phyloP scores from a whole-genome alignment of 352 stramenopile genomes.

The Saprolegnia diclina region DNA sequence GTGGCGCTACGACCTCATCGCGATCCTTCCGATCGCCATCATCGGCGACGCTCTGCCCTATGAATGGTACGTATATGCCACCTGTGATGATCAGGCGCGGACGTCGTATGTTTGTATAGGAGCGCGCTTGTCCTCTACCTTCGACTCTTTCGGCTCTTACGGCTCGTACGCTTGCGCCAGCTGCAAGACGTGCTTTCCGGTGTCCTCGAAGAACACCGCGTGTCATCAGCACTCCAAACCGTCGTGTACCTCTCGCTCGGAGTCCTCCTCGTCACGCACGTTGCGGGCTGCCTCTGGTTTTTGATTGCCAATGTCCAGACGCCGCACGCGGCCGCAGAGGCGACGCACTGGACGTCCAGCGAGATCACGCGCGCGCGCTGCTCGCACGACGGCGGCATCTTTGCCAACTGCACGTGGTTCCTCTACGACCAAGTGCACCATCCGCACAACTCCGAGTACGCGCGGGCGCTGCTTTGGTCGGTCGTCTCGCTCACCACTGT shows the following conservation, averaged over 20 bases:
- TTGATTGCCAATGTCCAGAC: conserved; percentile 60
- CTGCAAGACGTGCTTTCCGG: conserved; percentile 48
- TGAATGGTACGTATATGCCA: conserved; percentile 18
- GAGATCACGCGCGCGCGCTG: conserved; percentile 16
- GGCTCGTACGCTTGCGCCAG: conserved; percentile 49
- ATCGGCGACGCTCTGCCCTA: conserved; percentile 43
- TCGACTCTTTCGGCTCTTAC: conserved; percentile 35
- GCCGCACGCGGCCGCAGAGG: conserved; percentile 30
- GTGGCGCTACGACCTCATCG: conserved; percentile 44
- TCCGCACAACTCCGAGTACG: conserved; percentile 19
- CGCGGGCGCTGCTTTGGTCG: conserved; percentile 67
- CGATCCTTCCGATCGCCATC: conserved; percentile 49
- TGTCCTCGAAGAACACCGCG: conserved; percentile 40
- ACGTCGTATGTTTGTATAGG: no score
- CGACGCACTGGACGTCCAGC: background rate
- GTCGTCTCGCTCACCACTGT: conserved; percentile 68
- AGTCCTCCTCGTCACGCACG: conserved; percentile 56
- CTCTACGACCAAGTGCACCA: conserved; percentile 41
- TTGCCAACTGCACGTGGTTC: conserved; percentile 64
- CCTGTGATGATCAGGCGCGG: conserved; percentile 32
- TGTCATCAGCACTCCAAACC: conserved; percentile 59
- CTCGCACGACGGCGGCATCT: conserved; percentile 8
- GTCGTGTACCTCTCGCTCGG: conserved; percentile 54
- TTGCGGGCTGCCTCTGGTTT: conserved; percentile 68
- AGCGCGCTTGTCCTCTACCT: background rate